Percentiles rank a stretch among this genome's conserved stretches.
phyloP scores from a whole-genome alignment of 164 flowering plant species.

The Nelumbo lutea region DNA sequence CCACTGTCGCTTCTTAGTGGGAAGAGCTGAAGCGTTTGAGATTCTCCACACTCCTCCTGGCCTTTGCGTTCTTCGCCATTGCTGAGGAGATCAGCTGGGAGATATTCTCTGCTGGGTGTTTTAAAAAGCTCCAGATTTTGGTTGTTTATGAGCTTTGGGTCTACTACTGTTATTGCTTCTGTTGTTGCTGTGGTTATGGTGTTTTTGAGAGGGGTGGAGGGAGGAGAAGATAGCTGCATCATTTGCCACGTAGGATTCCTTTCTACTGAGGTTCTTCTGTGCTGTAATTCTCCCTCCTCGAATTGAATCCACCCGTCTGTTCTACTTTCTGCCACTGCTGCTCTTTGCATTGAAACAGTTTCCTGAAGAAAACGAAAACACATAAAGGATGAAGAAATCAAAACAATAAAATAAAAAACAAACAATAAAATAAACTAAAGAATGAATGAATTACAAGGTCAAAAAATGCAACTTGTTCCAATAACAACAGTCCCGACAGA shows the following conservation, averaged over 20 bases:
- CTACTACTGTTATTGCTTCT: conserved; percentile 5
- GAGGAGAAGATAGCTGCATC: conserved; percentile 37
- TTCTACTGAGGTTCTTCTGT: conserved; percentile 24
- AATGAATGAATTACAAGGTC: conserved; percentile 14
- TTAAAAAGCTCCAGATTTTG: conserved; percentile 22
- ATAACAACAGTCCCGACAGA: conserved; percentile 60
- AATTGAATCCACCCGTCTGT: conserved; percentile 47
- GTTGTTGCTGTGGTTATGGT: conserved; percentile 9
- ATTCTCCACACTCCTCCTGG: conserved; percentile 12
- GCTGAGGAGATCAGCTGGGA: neutral
- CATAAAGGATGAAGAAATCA: conserved; percentile 3
- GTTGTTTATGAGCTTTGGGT: conserved; percentile 16
- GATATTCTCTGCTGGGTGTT: conserved; percentile 9
- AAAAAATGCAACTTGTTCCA: conserved; percentile 33
- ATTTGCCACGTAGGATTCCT: conserved; percentile 59
- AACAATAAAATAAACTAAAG: conserved; percentile 15
- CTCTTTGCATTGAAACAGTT: conserved; percentile 33
- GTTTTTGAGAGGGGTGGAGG: conserved; percentile 23
- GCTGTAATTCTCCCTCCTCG: conserved; percentile 39
- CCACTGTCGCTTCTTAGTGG: conserved; percentile 36
- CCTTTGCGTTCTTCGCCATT: neutral
- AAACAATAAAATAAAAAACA: conserved; percentile 12
- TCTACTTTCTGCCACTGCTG: conserved; percentile 37
- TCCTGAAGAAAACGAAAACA: conserved; percentile 31
- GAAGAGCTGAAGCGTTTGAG: conserved; percentile 65